phyloP scores from a whole-genome alignment of 1,284 basidiomycete genomes.

The Cryptococcus wingfieldii region DNA sequence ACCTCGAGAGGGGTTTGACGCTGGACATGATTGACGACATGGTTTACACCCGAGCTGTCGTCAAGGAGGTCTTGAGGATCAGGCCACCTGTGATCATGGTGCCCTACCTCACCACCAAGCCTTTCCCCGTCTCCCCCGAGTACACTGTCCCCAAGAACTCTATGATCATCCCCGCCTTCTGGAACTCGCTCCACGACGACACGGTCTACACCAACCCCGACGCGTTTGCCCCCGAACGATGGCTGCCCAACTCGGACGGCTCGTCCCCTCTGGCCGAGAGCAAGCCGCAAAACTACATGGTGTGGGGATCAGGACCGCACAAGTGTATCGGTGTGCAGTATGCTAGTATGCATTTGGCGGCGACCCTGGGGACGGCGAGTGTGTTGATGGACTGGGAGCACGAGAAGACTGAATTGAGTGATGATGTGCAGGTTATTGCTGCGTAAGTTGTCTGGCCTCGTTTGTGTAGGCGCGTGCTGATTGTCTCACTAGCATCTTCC shows the following conservation, averaged over 20 bases:
- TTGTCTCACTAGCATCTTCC: constrained; percentile 62
- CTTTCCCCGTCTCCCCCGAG: constrained; percentile 83
- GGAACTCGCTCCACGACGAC: constrained; percentile 87
- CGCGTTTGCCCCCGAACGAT: constrained; percentile 79
- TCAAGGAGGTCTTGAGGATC: constrained; percentile 86
- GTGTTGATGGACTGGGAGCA: constrained; percentile 86
- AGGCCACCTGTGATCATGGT: constrained; percentile 93
- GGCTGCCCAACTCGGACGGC: constrained; percentile 75
- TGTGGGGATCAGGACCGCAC: constrained; percentile 92
- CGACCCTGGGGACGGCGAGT: constrained; percentile 79
- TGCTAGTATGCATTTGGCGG: constrained; percentile 83
- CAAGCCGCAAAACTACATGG: constrained; percentile 91
- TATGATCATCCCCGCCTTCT: constrained; percentile 98
- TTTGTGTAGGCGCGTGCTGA: background rate
- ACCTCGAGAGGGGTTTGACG: constrained; percentile 74
- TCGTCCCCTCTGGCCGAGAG: constrained; percentile 60
- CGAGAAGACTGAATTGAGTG: constrained; percentile 69
- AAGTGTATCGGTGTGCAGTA: constrained; percentile 92
- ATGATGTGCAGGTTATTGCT: constrained; percentile 88
- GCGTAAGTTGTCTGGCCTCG: constrained; percentile 51
- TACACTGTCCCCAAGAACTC: constrained; percentile 88
- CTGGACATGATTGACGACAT: constrained; percentile 88
- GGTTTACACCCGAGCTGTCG: constrained; percentile 84
- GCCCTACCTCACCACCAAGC: constrained; percentile 83
- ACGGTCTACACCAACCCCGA: constrained; percentile 84